Evolutionary conservation across 2,329 filamentous ascomycete species (phyloP).

Genomic region (Pseudogymnoascus pannorum): DNA sequence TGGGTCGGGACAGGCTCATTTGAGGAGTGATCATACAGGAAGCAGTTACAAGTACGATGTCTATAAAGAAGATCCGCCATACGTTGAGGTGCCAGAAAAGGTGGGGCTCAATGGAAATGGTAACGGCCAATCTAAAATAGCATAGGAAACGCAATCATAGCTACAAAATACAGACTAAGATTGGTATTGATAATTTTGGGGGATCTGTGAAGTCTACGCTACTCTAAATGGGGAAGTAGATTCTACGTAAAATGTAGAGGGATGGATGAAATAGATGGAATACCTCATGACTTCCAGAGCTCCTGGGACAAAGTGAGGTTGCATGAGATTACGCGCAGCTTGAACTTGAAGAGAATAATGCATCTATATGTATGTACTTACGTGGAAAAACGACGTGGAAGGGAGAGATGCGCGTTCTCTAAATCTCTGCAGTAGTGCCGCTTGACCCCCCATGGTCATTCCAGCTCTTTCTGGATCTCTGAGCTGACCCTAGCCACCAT

Average conservation of each 20-base stretch:
- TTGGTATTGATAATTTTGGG: no score
- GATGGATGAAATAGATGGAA: no score
- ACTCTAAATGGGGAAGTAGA: no score
- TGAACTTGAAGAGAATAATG: no score
- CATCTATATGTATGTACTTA: no score
- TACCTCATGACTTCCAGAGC: no score
- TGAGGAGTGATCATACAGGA: slow-evolving; percentile 53
- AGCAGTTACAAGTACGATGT: slow-evolving; percentile 55
- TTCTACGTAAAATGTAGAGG: no score
- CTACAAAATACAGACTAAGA: neutral
- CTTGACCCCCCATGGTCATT: neutral
- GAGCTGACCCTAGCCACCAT: neutral
- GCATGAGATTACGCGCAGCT: no score
- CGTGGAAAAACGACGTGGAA: no score
- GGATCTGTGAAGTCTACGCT: no score
- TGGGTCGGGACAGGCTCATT: slow-evolving; percentile 47
- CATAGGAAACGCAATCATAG: neutral
- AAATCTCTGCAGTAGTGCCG: neutral
- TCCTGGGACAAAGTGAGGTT: no score
- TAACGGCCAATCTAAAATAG: neutral
- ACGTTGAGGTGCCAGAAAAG: slow-evolving; percentile 31
- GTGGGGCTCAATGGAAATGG: neutral
- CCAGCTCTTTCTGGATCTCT: neutral
- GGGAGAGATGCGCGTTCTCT: no score
- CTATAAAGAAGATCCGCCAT: slow-evolving; percentile 46